Base-by-base conservation (phyloP, 495 filamentous ascomycete species). In the Hypoxylon fragiforme region DNA sequence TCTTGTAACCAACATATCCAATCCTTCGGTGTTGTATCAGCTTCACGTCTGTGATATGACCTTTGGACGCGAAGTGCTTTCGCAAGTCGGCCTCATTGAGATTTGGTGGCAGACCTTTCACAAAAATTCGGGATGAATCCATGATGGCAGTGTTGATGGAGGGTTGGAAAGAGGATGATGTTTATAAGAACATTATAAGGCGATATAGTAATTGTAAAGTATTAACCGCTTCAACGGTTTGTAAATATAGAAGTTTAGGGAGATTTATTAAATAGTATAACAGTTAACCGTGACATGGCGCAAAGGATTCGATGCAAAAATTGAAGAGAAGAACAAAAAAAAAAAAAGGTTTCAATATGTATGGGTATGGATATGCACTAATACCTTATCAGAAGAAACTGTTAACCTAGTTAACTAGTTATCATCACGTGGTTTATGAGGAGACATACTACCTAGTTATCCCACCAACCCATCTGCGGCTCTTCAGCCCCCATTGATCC, bases 1-100 rank as follows among this genome's bases (percentile, higher is more conserved):
- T 89, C 72, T 89, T 92, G 78, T 92, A 97, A 53, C 94, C 94
- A 53, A 99, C 84, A 78, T 96, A 99, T 58, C 91, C 94, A 74
- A 98, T 96, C 48, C 91, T 81, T 63, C 94, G 83, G 62, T 88
- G 81, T 14, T 91, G 84, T 67, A 97, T 85, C 52, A 95, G 81
- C 77, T 92, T 94, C 50, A 88, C 84, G 75, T 97, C 94, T 39
- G 94, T 97, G 65, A 96, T 84, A 60, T 84, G 82, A 51, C 83
- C 83, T 63, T 81, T 83, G 15, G 74, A 71, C 45, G 86, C 80
- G 70, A 98, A 98, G 72, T 97, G 91, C 63, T 85, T 88, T 64
- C 81, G 85, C 62, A 97, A 86, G 46, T 96, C 88, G 18, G 76
- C 77, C 57, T 64, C 65, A 28, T 54, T 65, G 30, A 68, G 60